Evolutionary conservation across 768 basidiomycete genomes (phyloP), one percentile per base, ranked within the genome.

Genomic region (Leccinum variicolor): DNA sequence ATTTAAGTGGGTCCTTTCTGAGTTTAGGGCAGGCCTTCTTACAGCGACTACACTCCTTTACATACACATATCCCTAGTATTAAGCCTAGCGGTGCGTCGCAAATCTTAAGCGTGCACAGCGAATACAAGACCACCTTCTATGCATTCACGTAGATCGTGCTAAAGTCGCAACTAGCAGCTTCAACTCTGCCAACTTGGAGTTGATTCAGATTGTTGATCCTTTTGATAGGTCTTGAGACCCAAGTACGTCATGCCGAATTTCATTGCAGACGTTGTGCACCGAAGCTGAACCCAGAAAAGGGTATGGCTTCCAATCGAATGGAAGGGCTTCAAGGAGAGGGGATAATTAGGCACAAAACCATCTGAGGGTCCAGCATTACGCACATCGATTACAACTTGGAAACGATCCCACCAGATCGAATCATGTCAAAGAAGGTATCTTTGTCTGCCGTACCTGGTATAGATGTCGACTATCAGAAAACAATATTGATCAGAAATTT

Each of bases 371-470:
- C 19, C 26, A n/a, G 25, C 34, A 31, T 48, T 33, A 45, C 19
- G n/a, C 41, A 34, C 31, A 8, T 52, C 21, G 8, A 15, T 50
- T 75, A 90, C 52, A 75, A 74, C 69, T 84, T 92, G 19, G 90
- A 88, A 41, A 93, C 91, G 39, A 91, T 74, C 5, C 87, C 86
- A 46, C 91, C 91, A 43, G 89, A 85, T 56, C 87, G 81, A 64
- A 94, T 91, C 80, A 91, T 85, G 63, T 90, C 83, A 67, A 93
- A 84, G 72, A 94, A 94, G 55, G 84, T 81, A 59, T 90, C 86
- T 73, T 86, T 82, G 56, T 83, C 85, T 19, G 90, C 79, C 4
- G 74, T 68, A 56, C 76, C 88, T 87, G 64, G 10, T 36, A 33
- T 43, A 52, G 50, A 45, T 61, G 29, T 60, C 34, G 62, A 58